Conservation (phyloP, 202 grass and related monocot genomes). For the Panicum virgatum region DNA sequence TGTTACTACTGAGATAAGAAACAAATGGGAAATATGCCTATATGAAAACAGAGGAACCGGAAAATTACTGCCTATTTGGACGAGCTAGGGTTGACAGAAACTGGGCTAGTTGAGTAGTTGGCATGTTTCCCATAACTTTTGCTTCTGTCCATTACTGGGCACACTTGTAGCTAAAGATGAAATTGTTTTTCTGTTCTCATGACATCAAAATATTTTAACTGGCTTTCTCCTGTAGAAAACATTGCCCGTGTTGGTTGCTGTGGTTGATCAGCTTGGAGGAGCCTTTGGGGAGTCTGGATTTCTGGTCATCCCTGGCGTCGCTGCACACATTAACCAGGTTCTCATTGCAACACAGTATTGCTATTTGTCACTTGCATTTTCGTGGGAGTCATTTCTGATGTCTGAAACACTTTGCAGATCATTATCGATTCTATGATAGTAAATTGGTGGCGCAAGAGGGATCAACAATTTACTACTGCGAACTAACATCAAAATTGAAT, state of each 20-base stretch:
- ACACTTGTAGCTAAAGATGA: constrained; percentile 19
- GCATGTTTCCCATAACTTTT: neutral
- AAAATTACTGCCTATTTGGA: neutral
- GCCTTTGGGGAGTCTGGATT: constrained; percentile 71
- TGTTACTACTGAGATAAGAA: neutral
- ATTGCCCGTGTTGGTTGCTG: constrained; percentile 78
- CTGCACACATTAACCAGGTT: constrained; percentile 88
- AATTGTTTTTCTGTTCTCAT: neutral
- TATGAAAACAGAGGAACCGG: neutral
- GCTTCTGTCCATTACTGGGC: constrained; percentile 9
- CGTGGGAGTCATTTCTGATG: constrained; percentile 28
- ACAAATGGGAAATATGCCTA: neutral
- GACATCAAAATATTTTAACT: constrained; percentile 5
- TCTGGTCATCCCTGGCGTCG: constrained; percentile 71
- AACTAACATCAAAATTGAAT: constrained; percentile 40
- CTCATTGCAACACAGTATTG: constrained; percentile 15
- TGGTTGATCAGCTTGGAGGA: constrained; percentile 84
- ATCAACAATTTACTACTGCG: constrained; percentile 39
- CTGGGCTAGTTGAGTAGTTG: neutral
- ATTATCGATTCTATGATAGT: constrained; percentile 69
- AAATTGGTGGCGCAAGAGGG: constrained; percentile 73
- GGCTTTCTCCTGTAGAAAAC: constrained; percentile 64
- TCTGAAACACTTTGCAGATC: constrained; percentile 46
- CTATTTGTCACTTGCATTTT: constrained; percentile 26
- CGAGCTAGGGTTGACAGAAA: neutral